Evolutionary conservation across 202 grass and related monocot genomes (phyloP), one percentile per base, ranked within the genome.

Genomic region (Carex sylvatica): DNA sequence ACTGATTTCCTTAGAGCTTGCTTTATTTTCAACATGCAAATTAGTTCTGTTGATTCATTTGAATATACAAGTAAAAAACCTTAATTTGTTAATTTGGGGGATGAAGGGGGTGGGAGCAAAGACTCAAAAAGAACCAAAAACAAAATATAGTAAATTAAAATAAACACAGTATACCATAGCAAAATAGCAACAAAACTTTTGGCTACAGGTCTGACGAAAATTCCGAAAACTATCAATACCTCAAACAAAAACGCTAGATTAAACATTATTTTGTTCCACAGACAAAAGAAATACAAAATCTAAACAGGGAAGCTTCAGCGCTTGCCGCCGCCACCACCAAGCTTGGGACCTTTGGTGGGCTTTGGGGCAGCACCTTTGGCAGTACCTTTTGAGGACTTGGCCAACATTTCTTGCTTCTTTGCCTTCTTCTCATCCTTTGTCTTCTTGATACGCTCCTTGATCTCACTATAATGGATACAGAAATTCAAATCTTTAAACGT

Each of bases 371-470:
- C 81, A 59, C 70, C 40, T 30, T 89, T 89, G 0, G 22, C n/a
- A 5, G 31, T 44, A 2, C 60, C 56, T 79, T 93, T 93, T 18
- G 81, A 66, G 15, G 86, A 65, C 80, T 91, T 93, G 6, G 82
- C 13, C 83, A 79, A 13, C 8, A 58, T 3, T 62, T 93, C 87
- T 5, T 83, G 82, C 59, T 91, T 93, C 82, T 91, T 91, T 11
- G 88, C 79, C 65, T 89, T 93, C 82, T 93, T 93, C 67, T 93
- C 88, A 7, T 93, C 91, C 79, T 91, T 93, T 0, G 88, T 89
- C 78, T 91, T 93, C 84, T 93, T 91, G 33, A 91, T 91, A 3
- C 88, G 86, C 23, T 93, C 91, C 84, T 93, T 91, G 82, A 93
- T 91, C 82, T 93, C 88, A 81, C 88, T 93, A 77, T 66, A 58